phyloP scores from a whole-genome alignment of 2,329 filamentous ascomycete species.

The Teratosphaeriaceae sp. region DNA sequence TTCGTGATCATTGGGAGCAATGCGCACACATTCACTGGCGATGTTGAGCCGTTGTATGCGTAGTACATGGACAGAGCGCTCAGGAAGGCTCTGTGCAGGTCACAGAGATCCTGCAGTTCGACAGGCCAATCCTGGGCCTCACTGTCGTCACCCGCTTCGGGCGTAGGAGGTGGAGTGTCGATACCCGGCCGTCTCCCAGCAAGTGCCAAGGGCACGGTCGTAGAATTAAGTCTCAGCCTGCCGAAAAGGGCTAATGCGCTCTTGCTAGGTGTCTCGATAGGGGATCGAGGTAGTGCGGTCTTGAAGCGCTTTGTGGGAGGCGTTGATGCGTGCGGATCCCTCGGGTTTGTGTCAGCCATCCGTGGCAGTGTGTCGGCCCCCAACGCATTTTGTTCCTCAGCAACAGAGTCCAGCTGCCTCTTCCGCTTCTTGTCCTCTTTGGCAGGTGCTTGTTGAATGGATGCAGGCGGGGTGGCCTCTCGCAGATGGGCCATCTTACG shows the following conservation, averaged over 20 bases:
- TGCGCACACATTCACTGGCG: conserved; percentile 36
- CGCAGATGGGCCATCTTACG: conserved; percentile 15
- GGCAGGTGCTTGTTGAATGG: conserved; percentile 5
- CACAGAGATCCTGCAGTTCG: conserved; percentile 37
- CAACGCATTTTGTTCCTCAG: conserved; percentile 22
- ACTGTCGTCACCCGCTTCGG: conserved; percentile 11
- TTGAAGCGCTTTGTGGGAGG: conserved; percentile 29
- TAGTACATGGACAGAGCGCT: conserved; percentile 44
- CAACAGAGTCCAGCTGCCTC: conserved; percentile 14
- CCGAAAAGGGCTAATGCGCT: conserved; percentile 28
- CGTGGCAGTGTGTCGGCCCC: too few species aligned
- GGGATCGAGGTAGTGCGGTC: conserved; percentile 23
- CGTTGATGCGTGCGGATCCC: conserved; percentile 12
- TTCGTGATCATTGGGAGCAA: conserved; percentile 36
- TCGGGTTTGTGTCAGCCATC: too few species aligned
- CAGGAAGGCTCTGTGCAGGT: conserved; percentile 43
- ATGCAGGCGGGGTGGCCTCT: conserved; percentile 13
- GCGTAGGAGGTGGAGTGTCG: conserved; percentile 29
- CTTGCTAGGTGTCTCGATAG: conserved; percentile 30
- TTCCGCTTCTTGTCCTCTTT: conserved; percentile 20
- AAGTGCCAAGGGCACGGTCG: conserved; percentile 16
- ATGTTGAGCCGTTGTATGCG: conserved; percentile 42
- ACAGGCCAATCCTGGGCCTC: conserved; percentile 28
- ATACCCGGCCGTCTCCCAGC: conserved; percentile 15
- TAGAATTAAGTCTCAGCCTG: conserved; percentile 24